Percentiles rank a stretch among this genome's conserved stretches.
Conservation (phyloP, 139 green algal genomes). For the Tetratostichococcus sp. region DNA sequence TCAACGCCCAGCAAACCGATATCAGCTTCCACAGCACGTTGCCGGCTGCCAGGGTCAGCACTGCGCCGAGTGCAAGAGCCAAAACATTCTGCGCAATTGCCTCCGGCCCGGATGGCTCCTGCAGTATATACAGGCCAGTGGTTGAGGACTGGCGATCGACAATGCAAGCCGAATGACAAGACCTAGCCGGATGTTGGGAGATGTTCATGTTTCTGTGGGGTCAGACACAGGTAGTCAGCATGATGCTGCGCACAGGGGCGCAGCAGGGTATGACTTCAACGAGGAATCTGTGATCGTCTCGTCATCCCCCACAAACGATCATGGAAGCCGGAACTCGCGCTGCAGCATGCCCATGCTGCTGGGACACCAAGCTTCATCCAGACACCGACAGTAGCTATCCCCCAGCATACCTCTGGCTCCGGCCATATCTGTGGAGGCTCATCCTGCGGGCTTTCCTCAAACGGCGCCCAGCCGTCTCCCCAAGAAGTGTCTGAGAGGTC, state of each 20-base stretch:
- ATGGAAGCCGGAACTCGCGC: no score
- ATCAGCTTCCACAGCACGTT: background rate
- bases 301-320: background rate
- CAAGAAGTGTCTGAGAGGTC: background rate
- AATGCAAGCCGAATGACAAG: no score
- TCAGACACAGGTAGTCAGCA: background rate
- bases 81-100: background rate
- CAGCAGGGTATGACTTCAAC: background rate
- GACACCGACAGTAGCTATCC: no score
- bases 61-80: background rate
- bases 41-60: background rate
- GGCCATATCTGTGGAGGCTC: background rate
- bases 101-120: background rate
- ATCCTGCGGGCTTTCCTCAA: background rate
- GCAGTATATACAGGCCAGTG: background rate
- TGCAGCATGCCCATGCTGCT: no score
- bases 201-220: background rate
- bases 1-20: background rate
- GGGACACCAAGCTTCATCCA: no score
- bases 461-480: background rate
- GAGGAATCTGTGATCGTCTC: background rate
- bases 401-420: background rate
- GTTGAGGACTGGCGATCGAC: no score
- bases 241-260: background rate
- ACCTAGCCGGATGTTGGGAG: background rate